Percentiles rank a stretch among this genome's conserved stretches.
Evolutionary conservation across 2,329 filamentous ascomycete species (phyloP).

Genomic region (Cyanodermella asteris): DNA sequence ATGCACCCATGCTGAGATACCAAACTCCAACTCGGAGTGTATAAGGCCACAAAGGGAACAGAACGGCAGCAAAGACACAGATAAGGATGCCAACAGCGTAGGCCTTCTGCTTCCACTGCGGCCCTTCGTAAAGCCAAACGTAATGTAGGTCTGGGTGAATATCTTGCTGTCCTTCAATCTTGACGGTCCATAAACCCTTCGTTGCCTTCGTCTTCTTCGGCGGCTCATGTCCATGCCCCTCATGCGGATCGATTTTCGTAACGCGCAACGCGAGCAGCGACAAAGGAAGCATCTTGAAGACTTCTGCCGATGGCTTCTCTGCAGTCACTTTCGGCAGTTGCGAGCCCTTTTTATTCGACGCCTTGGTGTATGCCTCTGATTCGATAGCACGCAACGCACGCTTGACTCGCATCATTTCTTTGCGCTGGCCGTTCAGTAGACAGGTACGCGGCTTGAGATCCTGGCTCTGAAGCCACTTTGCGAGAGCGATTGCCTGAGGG

Average conservation of each 20-base stretch:
- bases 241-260: slow-evolving; percentile 55
- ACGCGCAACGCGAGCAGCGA: slow-evolving; percentile 87
- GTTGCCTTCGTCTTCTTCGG: slow-evolving; percentile 62
- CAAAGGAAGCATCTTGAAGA: slow-evolving; percentile 84
- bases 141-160: slow-evolving; percentile 70
- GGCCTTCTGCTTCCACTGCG: slow-evolving; percentile 81
- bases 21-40: slow-evolving; percentile 82
- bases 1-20: slow-evolving; percentile 87
- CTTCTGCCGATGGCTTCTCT: slow-evolving; percentile 71
- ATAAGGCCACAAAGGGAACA: slow-evolving; percentile 92
- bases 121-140: slow-evolving; percentile 86
- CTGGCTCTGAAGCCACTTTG: slow-evolving; percentile 66
- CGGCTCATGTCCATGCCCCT: slow-evolving; percentile 45
- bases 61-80: slow-evolving; percentile 67
- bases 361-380: slow-evolving; percentile 76
- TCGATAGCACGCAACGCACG: slow-evolving; percentile 78
- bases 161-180: slow-evolving; percentile 90
- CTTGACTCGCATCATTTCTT: slow-evolving; percentile 98
- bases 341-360: slow-evolving; percentile 62
- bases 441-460: slow-evolving; percentile 75
- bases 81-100: slow-evolving; percentile 69
- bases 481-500: slow-evolving; percentile 69
- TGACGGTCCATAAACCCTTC: slow-evolving; percentile 91
- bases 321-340: slow-evolving; percentile 74
- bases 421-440: slow-evolving; percentile 86